Percentiles rank a stretch among this genome's conserved stretches.
phyloP scores from a whole-genome alignment of 2,329 filamentous ascomycete genomes.

The Colletotrichum phormii region DNA sequence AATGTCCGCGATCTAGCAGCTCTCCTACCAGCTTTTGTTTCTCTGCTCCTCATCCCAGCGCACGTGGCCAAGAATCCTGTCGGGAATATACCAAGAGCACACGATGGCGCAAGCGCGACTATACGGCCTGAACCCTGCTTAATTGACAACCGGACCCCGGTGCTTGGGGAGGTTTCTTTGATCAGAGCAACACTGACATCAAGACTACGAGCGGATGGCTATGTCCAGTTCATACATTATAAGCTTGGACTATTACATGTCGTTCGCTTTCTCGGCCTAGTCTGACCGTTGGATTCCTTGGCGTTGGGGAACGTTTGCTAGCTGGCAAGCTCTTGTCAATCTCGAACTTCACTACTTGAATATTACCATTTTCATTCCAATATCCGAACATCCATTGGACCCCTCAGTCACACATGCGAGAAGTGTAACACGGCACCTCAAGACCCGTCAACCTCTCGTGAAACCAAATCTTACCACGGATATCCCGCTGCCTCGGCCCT shows the following conservation, averaged over 20 bases:
- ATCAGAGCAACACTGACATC: background rate
- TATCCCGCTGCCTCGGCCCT: background rate
- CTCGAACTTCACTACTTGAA: background rate
- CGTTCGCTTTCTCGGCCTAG: background rate
- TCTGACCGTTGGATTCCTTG: background rate
- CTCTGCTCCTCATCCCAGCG: background rate
- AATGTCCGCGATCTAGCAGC: background rate
- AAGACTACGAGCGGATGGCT: background rate
- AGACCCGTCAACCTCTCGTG: background rate
- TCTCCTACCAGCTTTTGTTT: background rate
- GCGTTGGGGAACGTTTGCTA: background rate
- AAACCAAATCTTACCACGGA: background rate
- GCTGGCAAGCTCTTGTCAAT: background rate
- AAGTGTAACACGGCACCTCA: background rate
- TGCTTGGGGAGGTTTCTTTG: background rate
- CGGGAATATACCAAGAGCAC: background rate
- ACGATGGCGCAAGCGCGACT: background rate
- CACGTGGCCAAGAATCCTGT: background rate
- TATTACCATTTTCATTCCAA: background rate
- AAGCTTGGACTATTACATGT: background rate
- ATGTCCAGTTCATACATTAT: background rate
- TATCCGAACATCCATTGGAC: background rate
- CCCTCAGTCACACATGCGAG: background rate
- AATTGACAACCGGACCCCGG: background rate
- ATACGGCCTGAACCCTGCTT: background rate